Percentiles rank a stretch among this genome's conserved stretches.
phyloP scores from a whole-genome alignment of 192 early-diverging fungal genomes.

The Umbelopsis sp. region DNA sequence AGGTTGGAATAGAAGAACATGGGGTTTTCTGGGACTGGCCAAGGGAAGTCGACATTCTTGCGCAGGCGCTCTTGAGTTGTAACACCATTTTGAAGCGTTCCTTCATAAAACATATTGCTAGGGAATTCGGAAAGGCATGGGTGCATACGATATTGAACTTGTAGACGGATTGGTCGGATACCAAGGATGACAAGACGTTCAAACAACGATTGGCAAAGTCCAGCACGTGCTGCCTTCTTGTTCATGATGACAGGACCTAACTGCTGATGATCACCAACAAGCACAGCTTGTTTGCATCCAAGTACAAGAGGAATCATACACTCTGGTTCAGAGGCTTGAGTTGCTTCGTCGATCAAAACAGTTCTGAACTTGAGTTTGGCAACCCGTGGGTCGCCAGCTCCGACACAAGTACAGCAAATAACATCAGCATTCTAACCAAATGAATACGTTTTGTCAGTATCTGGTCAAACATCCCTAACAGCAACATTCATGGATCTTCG shows the following conservation, averaged over 20 bases:
- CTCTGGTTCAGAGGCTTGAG: conserved; percentile 96
- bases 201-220: conserved; percentile 94
- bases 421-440: conserved; percentile 84
- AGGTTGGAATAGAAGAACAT: conserved; percentile 95
- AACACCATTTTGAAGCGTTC: conserved; percentile 96
- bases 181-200: conserved; percentile 94
- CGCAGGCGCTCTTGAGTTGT: conserved; percentile 89
- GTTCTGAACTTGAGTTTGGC: conserved; percentile 87
- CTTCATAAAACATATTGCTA: conserved; percentile 99
- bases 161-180: conserved; percentile 89
- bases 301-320: conserved; percentile 97
- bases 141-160: conserved; percentile 99
- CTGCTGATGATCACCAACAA: conserved; percentile 99
- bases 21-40: conserved; percentile 91
- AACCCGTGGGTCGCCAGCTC: conserved; percentile 95
- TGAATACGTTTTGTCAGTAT: background rate
- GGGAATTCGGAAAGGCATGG: conserved; percentile 98
- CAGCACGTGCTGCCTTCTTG: conserved; percentile 94
- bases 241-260: conserved; percentile 97
- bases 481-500: background rate
- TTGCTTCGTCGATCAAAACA: conserved; percentile 97
- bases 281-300: conserved; percentile 93
- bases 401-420: conserved; percentile 96
- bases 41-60: conserved; percentile 90
- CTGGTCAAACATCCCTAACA: background rate